Percentiles rank a stretch among this genome's conserved stretches.
These are phyloP conservation scores for Phyllachora maydis DNA, from an alignment of 2,329 filamentous ascomycete genomes.

Conservation along the genomic window DNA sequence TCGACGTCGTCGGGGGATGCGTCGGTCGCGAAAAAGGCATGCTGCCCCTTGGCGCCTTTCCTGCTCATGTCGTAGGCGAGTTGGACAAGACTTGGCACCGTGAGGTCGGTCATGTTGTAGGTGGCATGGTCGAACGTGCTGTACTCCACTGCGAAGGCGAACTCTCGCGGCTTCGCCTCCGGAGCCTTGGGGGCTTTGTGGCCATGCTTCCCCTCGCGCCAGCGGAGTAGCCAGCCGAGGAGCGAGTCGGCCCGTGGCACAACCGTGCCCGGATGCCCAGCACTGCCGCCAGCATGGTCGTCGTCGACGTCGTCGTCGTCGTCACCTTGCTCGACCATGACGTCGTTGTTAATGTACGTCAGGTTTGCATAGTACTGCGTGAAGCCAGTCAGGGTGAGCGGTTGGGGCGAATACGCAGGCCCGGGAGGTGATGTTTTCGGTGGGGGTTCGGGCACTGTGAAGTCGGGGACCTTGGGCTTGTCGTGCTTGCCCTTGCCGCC, in stretches of 20 bases:
- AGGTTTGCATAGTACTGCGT: constrained; percentile 89
- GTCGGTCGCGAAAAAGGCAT: no score
- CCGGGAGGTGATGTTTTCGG: constrained; percentile 55
- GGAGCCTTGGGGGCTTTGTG: constrained; percentile 43
- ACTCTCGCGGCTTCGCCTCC: constrained; percentile 66
- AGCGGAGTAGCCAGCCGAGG: no score
- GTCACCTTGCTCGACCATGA: constrained; percentile 17
- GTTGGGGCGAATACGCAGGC: constrained; percentile 75
- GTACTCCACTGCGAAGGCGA: constrained; percentile 56
- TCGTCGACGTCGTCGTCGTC: constrained; percentile 10
- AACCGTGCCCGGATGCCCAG: no score
- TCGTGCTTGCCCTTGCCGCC: constrained; percentile 22
- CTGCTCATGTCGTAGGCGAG: no score
- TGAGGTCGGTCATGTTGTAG: constrained; percentile 4
- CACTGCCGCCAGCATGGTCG: constrained; percentile 26
- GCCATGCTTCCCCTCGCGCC: constrained; percentile 30
- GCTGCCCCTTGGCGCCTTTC: no score
- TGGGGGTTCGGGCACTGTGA: constrained; percentile 50
- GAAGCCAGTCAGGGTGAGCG: constrained; percentile 59
- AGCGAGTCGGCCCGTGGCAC: no score
- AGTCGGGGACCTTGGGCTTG: constrained; percentile 35
- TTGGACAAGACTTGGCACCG: no score
- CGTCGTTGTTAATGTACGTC: constrained; percentile 68
- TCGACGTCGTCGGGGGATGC: constrained; percentile 6
- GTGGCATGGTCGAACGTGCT: constrained; percentile 24